Conservation (phyloP, 1,139 yeast species). For the Saccharomyces hybrid region DNA sequence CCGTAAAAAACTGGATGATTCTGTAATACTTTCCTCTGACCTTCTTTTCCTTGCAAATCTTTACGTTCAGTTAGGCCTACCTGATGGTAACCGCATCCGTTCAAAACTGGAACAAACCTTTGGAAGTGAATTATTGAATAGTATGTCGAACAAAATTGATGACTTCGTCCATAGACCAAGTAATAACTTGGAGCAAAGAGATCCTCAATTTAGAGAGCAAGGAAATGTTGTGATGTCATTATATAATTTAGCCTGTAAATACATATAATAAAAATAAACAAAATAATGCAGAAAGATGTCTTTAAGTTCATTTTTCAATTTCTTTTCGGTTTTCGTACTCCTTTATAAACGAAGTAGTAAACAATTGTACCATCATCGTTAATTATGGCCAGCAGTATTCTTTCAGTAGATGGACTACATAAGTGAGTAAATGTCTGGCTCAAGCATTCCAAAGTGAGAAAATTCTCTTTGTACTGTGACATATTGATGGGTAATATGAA, state of each 20-base stretch:
- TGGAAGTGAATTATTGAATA: constrained; percentile 7
- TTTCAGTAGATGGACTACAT: constrained; percentile 16
- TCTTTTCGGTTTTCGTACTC: constrained; percentile 23
- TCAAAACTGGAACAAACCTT: constrained; percentile 11
- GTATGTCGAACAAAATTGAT: background rate
- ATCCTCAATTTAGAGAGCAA: constrained; percentile 19
- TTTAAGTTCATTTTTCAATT: background rate
- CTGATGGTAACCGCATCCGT: constrained; percentile 17
- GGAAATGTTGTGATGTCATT: constrained; percentile 20
- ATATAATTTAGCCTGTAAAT: constrained; percentile 9
- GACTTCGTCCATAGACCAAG: background rate
- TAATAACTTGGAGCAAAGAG: constrained; percentile 5
- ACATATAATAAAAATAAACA: background rate
- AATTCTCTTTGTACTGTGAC: constrained; percentile 19
- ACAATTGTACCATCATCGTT: constrained; percentile 62
- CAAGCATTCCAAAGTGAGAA: constrained; percentile 32
- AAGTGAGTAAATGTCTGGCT: constrained; percentile 26
- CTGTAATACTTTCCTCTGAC: constrained; percentile 13
- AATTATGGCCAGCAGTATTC: constrained; percentile 47
- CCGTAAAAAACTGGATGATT: constrained; percentile 8
- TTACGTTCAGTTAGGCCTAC: constrained; percentile 21
- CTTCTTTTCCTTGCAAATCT: constrained; percentile 22
- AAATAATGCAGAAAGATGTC: background rate
- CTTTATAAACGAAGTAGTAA: constrained; percentile 57
- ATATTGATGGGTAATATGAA: constrained; percentile 32